phyloP scores from a whole-genome alignment of 306 rosid genomes.

The Ceratonia siliqua region DNA sequence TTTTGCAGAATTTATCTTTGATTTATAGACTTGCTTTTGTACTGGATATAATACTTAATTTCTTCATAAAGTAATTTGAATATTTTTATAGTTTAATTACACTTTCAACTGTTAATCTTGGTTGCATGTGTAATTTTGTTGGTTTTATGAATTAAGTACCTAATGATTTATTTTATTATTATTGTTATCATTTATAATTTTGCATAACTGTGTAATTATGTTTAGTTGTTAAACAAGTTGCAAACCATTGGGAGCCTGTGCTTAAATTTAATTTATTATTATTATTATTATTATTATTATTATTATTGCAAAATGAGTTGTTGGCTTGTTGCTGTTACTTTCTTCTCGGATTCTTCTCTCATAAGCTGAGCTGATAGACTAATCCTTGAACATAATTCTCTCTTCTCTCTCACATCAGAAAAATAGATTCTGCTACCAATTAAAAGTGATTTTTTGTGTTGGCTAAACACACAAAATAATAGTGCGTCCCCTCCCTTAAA shows the following conservation, averaged over 20 bases:
- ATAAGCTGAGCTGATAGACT: neutral
- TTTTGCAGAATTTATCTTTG: neutral
- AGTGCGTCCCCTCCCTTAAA: no score
- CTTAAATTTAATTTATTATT: neutral
- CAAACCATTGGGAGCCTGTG: neutral
- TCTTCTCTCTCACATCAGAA: no score
- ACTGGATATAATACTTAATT: neutral
- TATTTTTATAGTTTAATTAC: slow-evolving; percentile 12
- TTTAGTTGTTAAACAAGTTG: neutral
- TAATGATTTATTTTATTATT: neutral
- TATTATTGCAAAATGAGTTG: neutral
- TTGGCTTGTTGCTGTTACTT: neutral
- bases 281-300: no score
- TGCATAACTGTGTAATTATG: neutral
- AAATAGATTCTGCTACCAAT: no score
- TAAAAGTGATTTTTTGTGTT: no score
- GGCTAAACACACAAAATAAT: no score
- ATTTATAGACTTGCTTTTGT: neutral
- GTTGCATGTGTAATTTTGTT: slow-evolving; percentile 6
- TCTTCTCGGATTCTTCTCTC: neutral
- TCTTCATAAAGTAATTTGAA: neutral
- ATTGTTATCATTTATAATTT: neutral
- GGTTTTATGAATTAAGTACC: neutral
- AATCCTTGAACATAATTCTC: neutral
- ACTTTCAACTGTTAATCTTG: neutral